Evolutionary conservation across 352 stramenopile genomes (phyloP), one percentile per base, ranked within the genome.

Genomic region (Phytopythium cucurbitacearum): DNA sequence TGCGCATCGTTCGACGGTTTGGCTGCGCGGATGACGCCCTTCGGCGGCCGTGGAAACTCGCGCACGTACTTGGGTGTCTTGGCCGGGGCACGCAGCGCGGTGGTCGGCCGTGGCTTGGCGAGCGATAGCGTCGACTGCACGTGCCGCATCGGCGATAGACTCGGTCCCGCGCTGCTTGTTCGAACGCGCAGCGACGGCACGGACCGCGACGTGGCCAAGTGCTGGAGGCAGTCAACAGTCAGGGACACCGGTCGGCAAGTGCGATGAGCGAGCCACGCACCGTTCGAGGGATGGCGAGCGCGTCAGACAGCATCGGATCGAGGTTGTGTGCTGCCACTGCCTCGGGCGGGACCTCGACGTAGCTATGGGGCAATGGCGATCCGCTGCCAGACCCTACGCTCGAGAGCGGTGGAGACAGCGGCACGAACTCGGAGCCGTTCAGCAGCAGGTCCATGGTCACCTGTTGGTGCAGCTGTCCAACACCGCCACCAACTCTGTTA

Each of bases 41-140:
- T 41, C 13, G 68, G 63, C 4, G 78, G 78, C 46, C 75, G 77
- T 1, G 78, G 73, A 40, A 89, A 89, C 48, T 89, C 78, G 10
- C 78, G 71, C 38, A 82, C 33, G 53, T 89, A 89, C 21, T 75
- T 28, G 21, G 21, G 21, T 28, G 21, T 28, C 21, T 28, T 28
- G 21, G 21, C 21, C 13, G 36, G 11, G 10, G 8, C 45, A 11
- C 5, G 9, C 11, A 53, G 33, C 5, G 48, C 48, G 3, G 48
- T 53, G 37, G 15, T 44, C 6, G 48, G 48, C 28, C 42, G 48
- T 41, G 51, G 56, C 32, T 9, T 28, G 21, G 21, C 21, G 21
- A 28, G 21, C 21, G 21, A 28, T 28, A 28, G 21, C 21, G 21
- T 28, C 21, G 21, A 28, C 21, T 28, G 21, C 21, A 2, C 21